phyloP scores from a whole-genome alignment of 78 protist genomes.

The Speleostelium caveatum region DNA sequence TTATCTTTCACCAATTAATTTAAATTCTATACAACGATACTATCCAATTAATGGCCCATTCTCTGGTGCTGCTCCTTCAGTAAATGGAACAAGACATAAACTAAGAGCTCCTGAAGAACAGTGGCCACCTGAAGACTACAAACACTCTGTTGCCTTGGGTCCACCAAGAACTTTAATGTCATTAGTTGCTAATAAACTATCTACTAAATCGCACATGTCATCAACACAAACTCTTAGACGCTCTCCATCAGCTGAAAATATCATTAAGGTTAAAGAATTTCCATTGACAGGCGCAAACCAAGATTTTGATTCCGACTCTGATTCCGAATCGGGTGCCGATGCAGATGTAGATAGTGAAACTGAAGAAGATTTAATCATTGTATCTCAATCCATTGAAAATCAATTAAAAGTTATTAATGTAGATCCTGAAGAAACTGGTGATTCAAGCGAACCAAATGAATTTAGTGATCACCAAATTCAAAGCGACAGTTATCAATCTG shows the following conservation, averaged over 20 bases:
- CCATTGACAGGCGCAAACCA: neutral
- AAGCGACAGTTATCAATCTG: too few species aligned
- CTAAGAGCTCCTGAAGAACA: constrained; percentile 55
- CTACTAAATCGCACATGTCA: constrained; percentile 66
- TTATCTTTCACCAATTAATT: constrained; percentile 50
- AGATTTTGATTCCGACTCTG: constrained; percentile 41
- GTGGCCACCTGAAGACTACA: constrained; percentile 74
- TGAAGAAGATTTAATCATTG: constrained; percentile 35
- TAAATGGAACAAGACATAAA: constrained; percentile 29
- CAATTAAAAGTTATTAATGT: neutral
- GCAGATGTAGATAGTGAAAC: constrained; percentile 68
- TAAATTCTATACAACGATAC: constrained; percentile 39
- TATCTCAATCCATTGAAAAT: constrained; percentile 3
- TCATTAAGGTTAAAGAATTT: neutral
- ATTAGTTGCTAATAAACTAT: constrained; percentile 44
- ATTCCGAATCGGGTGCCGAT: constrained; percentile 54
- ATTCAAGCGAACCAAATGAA: neutral
- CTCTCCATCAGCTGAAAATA: constrained; percentile 67
- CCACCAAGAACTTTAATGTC: constrained; percentile 72
- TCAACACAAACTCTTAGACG: constrained; percentile 65
- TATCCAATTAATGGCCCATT: constrained; percentile 38
- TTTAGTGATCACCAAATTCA: too few species aligned
- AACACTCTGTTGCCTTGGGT: constrained; percentile 41
- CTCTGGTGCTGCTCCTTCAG: constrained; percentile 33
- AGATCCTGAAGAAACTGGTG: neutral